A percentile compares a stretch with the other conserved stretches of the same genome.
Conservation (phyloP, 257 asterid species). For the Jacaranda mimosifolia region DNA sequence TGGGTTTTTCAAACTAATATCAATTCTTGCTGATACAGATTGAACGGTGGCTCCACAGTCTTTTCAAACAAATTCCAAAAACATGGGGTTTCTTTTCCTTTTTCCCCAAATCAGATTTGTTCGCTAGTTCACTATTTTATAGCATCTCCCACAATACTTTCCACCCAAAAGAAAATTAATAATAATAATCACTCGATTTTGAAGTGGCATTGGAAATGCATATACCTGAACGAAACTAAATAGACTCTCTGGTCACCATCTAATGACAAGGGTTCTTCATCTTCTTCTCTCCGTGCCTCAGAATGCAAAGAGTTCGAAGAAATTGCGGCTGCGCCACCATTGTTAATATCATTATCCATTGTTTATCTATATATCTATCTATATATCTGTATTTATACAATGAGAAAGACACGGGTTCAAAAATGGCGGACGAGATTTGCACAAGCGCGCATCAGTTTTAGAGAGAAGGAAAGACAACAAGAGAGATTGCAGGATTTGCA, state of each 20-base stretch:
- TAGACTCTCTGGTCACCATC: conserved; percentile 82
- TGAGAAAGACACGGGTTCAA: conserved; percentile 61
- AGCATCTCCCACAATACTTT: conserved; percentile 21
- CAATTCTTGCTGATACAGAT: conserved; percentile 33
- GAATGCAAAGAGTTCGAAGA: conserved; percentile 47
- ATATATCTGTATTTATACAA: conserved; percentile 40
- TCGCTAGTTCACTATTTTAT: conserved; percentile 29
- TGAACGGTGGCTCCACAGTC: conserved; percentile 35
- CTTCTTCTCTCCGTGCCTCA: conserved; percentile 49
- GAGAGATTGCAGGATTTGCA: conserved; percentile 73
- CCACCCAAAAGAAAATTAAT: not conserved
- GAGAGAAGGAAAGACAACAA: conserved; percentile 39
- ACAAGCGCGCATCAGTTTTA: conserved; percentile 51
- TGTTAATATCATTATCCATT: conserved; percentile 57
- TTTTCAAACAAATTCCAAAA: conserved; percentile 13
- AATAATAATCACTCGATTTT: conserved; percentile 2
- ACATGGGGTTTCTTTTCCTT: not conserved
- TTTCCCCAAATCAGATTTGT: conserved; percentile 45
- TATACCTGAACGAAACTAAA: conserved; percentile 87
- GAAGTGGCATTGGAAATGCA: conserved; percentile 21
- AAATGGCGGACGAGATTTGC: conserved; percentile 80
- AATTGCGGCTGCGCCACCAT: conserved; percentile 50
- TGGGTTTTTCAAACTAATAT: not conserved
- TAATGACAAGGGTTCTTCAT: conserved; percentile 48
- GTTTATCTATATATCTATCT: not conserved